Base-by-base conservation (phyloP, 176 grass and related monocot species). In the Oryza longistaminata region DNA sequence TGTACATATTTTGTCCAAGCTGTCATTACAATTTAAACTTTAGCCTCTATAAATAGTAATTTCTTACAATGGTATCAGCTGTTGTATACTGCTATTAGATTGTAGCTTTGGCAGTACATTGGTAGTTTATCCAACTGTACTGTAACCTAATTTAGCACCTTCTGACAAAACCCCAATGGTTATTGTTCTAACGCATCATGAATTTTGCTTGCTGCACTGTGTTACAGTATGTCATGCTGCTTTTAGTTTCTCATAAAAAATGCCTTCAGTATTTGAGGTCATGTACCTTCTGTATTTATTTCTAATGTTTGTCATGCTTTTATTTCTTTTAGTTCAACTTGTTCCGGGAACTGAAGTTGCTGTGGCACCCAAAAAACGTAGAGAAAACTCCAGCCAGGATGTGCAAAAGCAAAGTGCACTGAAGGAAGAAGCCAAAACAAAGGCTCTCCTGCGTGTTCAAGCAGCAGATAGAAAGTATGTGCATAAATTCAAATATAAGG, bases 401-500 rank as follows among this genome's bases (percentile, higher is more conserved):
- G 81, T 84, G 31, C 82, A 86, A 82, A 95, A 93, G 37, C 81
- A 91, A 82, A 88, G 58, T 92, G 65, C 91, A 71, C 66, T 70
- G n/a, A 85, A 92, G 10, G 93, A 95, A 77, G 85, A 83, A 78
- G 44, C 71, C 33, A 87, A 87, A 86, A 87, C 42, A 87, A 95
- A 98, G 77, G 93, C 91, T 85, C 89, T 95, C 35, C 76, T 98
- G 33, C 96, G 96, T 67, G 91, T 98, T 81, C 96, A 98, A 84
- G 85, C 87, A 43, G 77, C 76, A 66, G 78, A 95, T 55, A 85
- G 15, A 25, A 93, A 93, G 76, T 83, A 89, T 83, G 77, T 88
- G 24, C 93, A 98, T 88, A 88, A 73, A 46, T 89, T 95, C 76
- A 86, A 74, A 81, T 93, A 83, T 67, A 90, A 88, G 66, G 96